Base-by-base conservation (phyloP, 306 rosid species). In the Citrullus amarus region DNA sequence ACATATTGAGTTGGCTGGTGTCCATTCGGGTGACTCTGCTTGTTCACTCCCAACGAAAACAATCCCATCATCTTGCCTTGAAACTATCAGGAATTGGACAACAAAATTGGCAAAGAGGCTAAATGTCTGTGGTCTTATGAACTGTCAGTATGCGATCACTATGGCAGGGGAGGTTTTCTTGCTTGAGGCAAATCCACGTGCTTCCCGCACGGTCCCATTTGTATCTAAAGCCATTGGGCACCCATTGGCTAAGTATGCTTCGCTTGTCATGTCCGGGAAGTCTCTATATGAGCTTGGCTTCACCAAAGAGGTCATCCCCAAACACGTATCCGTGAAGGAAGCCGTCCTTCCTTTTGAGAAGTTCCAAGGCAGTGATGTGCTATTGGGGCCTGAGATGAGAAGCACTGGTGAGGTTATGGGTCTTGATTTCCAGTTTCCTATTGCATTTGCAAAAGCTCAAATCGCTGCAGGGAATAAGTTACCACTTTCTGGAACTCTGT, bases 371-470 rank as follows among this genome's bases (percentile, higher is more conserved):
- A 90, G 96, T 30, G 98, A 93, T 53, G 91, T 96, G 68, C 84
- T 92, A 83, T 84, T 96, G 36, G 96, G 99, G 78, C 99, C 98
- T 53, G 99, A 96, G 91, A 96, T 96, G 99, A 91, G 98, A 41
- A 96, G 99, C 86, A 96, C 99, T 3, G 98, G 98, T 55, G 99
- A 96, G 91, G 99, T 96, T 72, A 96, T 92, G 98, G 99, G 99
- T 72, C 88, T 93, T 79, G 99, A 96, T 83, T 87, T 68, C 51
- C 69, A 80, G 60, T 96, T 91, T 78, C 86, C 91, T 77, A 80
- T 83, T 76, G 99, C 99, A 80, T 96, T 96, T 81, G 99, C 99
- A 28, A 92, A 96, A 89, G 99, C 99, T 69, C 97, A 91, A 83
- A 88, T 96, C 83, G 96, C 98, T 43, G 93, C 98, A 8, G 98